Evolutionary conservation across 164 flowering plant species (phyloP), one percentile per base, ranked within the genome.

Genomic region (Magnolia sinica): DNA sequence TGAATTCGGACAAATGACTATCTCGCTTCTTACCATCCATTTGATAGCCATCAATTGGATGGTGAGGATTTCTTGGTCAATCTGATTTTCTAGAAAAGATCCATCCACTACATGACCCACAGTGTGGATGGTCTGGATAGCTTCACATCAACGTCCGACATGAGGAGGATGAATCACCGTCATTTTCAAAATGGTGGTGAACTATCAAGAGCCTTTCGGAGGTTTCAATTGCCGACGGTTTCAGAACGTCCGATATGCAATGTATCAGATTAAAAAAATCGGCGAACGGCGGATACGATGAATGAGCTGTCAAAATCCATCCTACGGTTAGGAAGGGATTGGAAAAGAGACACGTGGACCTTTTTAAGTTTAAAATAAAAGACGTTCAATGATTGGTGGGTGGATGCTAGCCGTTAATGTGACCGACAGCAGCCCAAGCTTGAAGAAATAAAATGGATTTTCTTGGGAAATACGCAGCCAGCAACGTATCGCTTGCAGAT

Each of bases 401-500:
- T 45, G 20, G 72, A 70, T 1, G 64, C 18, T 22, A 8, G 74
- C 64, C 52, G 50, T 68, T 68, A 27, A 24, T 72, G 64, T 52
- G 31, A 72, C 74, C 74, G 74, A 51, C 23, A 72, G 45, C 22
- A 2, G 19, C 52, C 51, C 64, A 52, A 63, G 74, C 51, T 52
- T 20, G 31, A 23, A n/a, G 29, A 23, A 50, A 45, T 72, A 52
- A 37, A 70, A 31, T 3, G 16, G 16, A 23, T 23, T 68, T 3
- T 70, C 73, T 70, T 70, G 8, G 49, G 24, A 49, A 8, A 50
- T 70, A 70, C 73, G 73, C 73, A 8, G 73, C 55, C 73, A 70
- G 24, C 29, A 70, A 8, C 14, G 19, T 14, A 70, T 70, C 55
- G 58, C 23, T n/a, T 19, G 27, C 73, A 2, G 14, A 70, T 70